Base-by-base conservation (phyloP, 2,329 filamentous ascomycete species). In the Erysiphe neolycopersici region DNA sequence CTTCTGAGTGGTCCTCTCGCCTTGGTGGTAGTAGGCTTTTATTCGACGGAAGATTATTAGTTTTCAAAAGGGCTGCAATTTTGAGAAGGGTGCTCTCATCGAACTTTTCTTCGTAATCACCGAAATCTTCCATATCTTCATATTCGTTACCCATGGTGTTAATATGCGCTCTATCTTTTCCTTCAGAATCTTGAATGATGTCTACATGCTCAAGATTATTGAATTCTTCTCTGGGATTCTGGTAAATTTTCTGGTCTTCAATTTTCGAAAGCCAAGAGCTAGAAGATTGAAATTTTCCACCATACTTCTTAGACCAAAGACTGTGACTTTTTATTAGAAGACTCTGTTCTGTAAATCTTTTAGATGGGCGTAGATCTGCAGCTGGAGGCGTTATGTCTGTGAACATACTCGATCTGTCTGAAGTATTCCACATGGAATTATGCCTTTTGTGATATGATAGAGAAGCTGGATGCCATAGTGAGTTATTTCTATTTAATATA, bases 361-460 rank as follows among this genome's bases (percentile, higher is more conserved):
- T 50, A 35, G 44, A 41, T 19, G 53, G 53, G 38, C 56, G 51
- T 11, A 57, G 17, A 41, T 49, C 33, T 41, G 47, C 51, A 8
- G 55, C 55, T 8, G 55, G 52, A 43, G 54, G 53, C 13, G 5
- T 22, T 17, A 52, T 49, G 19, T 47, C 41, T 37, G 43, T 50
- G 13, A 19, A 32, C 41, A 42, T 9, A 36, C 26, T 38, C 19
- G 38, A 19, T n/a, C 17, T 29, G 13, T 22, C 13, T 2, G n/a
- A 42, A 19, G 44, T 47, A 33, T 46, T 52, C 55, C 55, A 57
- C 41, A 56, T 37, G 13, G 46, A 46, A n/a, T 51, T 49, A 38
- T 31, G 47, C 47, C 33, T 45, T 44, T n/a, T 47, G 48, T 13
- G 45, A 43, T 17, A 26, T 29, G 47, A 47, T 18, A 32, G 17